phyloP scores from a whole-genome alignment of 257 asterid species.

The Gentiana dahurica region DNA sequence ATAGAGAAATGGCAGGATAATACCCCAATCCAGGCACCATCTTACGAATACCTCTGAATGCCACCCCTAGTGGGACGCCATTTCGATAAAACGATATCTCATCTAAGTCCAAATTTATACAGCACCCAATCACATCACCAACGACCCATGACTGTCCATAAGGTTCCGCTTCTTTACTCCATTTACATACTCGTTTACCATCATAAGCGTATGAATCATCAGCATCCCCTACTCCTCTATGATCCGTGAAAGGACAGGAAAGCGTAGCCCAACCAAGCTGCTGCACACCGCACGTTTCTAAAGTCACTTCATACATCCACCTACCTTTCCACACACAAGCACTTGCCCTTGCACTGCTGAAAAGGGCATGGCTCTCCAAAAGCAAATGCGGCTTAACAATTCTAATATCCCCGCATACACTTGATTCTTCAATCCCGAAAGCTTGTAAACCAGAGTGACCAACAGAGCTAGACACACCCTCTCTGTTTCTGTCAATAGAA shows the following conservation, averaged over 20 bases:
- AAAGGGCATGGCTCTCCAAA: conserved; percentile 80
- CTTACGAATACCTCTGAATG: conserved; percentile 75
- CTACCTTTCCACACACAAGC: conserved; percentile 94
- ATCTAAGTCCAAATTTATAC: conserved; percentile 74
- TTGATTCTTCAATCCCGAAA: conserved; percentile 66
- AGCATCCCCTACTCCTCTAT: conserved; percentile 88
- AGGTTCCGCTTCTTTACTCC: conserved; percentile 69
- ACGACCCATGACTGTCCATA: conserved; percentile 96
- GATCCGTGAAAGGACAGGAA: conserved; percentile 82
- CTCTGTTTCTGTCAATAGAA: conserved; percentile 25
- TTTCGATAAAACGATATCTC: conserved; percentile 70
- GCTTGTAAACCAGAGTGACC: conserved; percentile 28
- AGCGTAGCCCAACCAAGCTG: conserved; percentile 95
- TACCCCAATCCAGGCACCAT: conserved; percentile 97
- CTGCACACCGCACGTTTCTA: conserved; percentile 87
- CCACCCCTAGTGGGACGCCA: conserved; percentile 88
- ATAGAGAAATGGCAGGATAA: conserved; percentile 89
- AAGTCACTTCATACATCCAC: conserved; percentile 97
- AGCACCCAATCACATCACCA: conserved; percentile 95
- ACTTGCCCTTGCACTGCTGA: conserved; percentile 81
- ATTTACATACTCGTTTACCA: conserved; percentile 81
- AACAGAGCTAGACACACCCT: conserved; percentile 43
- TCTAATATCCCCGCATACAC: conserved; percentile 79
- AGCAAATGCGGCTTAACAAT: conserved; percentile 54
- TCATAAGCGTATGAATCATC: conserved; percentile 94